Evolutionary conservation across 768 basidiomycete genomes (phyloP), one percentile per base, ranked within the genome.

Genomic region (Crepidotus variabilis): DNA sequence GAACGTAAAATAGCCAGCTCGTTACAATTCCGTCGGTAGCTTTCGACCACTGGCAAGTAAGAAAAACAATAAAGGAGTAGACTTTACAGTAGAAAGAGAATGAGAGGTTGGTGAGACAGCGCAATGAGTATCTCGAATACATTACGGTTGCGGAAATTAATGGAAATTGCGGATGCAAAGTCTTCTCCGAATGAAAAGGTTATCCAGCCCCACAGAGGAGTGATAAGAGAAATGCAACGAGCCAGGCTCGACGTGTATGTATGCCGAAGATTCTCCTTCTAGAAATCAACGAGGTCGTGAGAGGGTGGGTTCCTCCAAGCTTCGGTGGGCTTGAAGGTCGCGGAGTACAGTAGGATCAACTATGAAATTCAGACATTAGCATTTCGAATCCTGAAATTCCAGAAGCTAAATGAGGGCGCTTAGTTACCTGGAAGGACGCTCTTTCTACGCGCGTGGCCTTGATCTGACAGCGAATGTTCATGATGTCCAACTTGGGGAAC

Each of bases 371-470:
- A 55, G 49, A 54, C 20, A 52, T 46, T 48, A 62, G 58, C 52
- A 63, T 49, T 34, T 61, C 49, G 45, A 24, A 46, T 23, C n/a
- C 49, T 21, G 32, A 39, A 52, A 21, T 33, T 56, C 56, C 34
- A 51, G 56, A 56, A 36, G 55, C 55, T 23, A 72, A 74, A 20
- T 20, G 11, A 20, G 39, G 13, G 18, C 39, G 18, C 18, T 43
- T 14, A 43, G 13, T 66, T 69, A 92, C 92, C 88, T 75, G 94
- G 95, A 59, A 98, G 78, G 48, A 96, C 94, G 65, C 93, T 96
- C 78, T 94, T 97, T 71, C 96, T 83, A 63, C 96, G 86, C 33
- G 95, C 85, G 72, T 99, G 96, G 53, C 94, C 80, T 46, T 86
- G 83, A 56, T 78, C 74, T 54, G 80, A 70, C 60, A 78, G 71